Evolutionary conservation across 768 basidiomycete genomes (phyloP), one percentile per base, ranked within the genome.

Genomic region (Trametes elegans): DNA sequence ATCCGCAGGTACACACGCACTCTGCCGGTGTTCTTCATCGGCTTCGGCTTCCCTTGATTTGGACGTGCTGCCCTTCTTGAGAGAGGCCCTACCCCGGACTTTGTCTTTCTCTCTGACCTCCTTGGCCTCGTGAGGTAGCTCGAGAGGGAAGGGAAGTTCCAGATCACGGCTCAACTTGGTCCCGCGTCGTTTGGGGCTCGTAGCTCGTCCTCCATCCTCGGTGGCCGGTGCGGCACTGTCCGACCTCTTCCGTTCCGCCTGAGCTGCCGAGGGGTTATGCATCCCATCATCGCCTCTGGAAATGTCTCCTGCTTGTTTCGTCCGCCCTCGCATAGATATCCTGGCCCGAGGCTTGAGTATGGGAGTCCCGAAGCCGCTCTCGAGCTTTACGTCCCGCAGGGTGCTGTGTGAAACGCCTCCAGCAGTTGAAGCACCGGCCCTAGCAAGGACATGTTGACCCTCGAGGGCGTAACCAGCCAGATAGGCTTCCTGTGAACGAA

Each of bases 401-500:
- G 44, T n/a, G n/a, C n/a, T n/a, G n/a, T n/a, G n/a, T n/a, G n/a
- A n/a, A n/a, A n/a, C 14, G n/a, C 41, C 14, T 24, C 14, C 14
- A 13, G 19, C 16, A 18, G 32, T 16, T 43, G 54, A 29, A 58
- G 28, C 21, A 19, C 5, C 3, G 21, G 36, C 53, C 32, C 46
- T 47, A 19, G 36, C 32, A 45, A 48, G 39, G 26, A 28, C 29
- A 10, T 53, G 29, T 10, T 38, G 31, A 35, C 57, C 79, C 59
- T 82, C 75, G 3, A 64, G 58, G 5, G 73, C 76, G 59, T 85
- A 79, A 0, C 63, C 59, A 51, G 73, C 76, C 2, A 74, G 56
- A 59, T 80, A 76, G 1, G 68, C 59, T 28, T 59, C 72, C 58
- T 88, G 86, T 51, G 74, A 74, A 29, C 73, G 71, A 4, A 87